Conservation (phyloP, 164 flowering plant genomes). For the Tetracentron sinense region DNA sequence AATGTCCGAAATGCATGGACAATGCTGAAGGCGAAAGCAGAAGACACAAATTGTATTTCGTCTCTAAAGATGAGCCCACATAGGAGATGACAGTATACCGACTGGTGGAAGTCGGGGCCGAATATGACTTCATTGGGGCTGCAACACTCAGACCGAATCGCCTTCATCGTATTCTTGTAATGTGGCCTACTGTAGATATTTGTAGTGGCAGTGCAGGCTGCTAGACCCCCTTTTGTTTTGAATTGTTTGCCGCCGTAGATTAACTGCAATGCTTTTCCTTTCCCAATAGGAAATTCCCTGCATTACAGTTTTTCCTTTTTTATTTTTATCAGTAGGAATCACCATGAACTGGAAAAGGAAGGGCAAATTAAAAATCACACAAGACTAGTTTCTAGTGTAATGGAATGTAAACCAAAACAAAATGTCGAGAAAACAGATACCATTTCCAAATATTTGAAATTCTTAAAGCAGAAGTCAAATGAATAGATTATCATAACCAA, state of each 20-base stretch:
- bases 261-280: constrained; percentile 77
- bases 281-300: constrained; percentile 75
- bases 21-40: constrained; percentile 85
- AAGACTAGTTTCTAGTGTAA: too few relatives aligned
- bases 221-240: constrained; percentile 70
- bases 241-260: constrained; percentile 82
- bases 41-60: constrained; percentile 60
- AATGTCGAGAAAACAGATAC: too few relatives aligned
- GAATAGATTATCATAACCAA: too few relatives aligned
- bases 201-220: constrained; percentile 81
- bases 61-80: constrained; percentile 70
- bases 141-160: constrained; percentile 53
- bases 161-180: constrained; percentile 57
- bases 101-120: constrained; percentile 75
- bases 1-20: constrained; percentile 72
- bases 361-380: neutral
- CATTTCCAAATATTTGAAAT: too few relatives aligned
- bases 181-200: constrained; percentile 54
- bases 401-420: neutral
- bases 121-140: constrained; percentile 95
- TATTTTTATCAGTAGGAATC: neutral
- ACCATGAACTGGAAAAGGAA: neutral
- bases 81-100: constrained; percentile 85
- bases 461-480: too few relatives aligned
- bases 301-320: neutral